Conservation (phyloP, 176 grass and related monocot genomes). For the Dendrocalamus sinicus region DNA sequence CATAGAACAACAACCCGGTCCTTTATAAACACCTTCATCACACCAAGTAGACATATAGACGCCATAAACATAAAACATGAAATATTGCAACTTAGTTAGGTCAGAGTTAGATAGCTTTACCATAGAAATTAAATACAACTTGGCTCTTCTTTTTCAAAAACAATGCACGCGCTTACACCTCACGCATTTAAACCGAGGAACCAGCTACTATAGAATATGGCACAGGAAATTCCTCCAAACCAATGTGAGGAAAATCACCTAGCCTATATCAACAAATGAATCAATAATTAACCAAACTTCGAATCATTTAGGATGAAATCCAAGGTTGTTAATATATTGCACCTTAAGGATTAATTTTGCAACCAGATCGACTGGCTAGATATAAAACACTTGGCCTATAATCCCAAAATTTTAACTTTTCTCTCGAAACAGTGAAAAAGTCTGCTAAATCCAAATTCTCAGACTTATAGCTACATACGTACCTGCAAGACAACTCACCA, state of each 20-base stretch:
- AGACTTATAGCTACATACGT: not conserved
- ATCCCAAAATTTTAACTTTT: not conserved
- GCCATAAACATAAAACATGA: constrained; percentile 24
- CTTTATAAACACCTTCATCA: not conserved
- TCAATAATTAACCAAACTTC: not conserved
- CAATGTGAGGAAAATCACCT: not conserved
- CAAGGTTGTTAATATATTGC: not conserved
- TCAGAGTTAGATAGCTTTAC: not conserved
- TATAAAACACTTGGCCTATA: not conserved
- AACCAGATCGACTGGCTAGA: not conserved
- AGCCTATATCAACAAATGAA: not conserved
- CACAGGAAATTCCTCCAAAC: not conserved
- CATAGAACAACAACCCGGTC: not conserved
- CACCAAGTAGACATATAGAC: not conserved
- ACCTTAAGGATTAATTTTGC: not conserved
- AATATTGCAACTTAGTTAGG: constrained; percentile 35
- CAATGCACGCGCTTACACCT: not conserved
- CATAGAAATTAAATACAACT: not conserved
- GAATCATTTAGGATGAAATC: not conserved
- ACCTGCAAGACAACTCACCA: not conserved
- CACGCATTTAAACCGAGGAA: constrained; percentile 1
- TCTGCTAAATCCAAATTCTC: not conserved
- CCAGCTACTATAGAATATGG: not conserved
- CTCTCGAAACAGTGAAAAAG: not conserved
- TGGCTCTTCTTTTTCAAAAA: not conserved